Conservation (phyloP, 805 yeast species). For the Saccharomycopsis sp. region DNA sequence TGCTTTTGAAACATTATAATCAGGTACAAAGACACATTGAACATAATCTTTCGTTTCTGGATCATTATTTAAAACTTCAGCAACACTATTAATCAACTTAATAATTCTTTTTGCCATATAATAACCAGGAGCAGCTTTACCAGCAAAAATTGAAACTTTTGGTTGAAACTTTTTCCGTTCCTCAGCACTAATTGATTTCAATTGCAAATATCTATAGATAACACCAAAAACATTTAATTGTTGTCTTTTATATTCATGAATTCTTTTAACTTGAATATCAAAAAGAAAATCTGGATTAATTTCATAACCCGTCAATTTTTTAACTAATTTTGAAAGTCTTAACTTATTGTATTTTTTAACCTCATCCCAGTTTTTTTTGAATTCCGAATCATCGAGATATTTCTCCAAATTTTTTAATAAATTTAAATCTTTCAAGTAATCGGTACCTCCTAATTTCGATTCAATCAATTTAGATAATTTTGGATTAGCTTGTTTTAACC, state of each 20-base stretch:
- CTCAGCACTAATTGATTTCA: slow-evolving; percentile 55
- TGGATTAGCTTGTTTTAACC: slow-evolving; percentile 93
- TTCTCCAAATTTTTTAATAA: slow-evolving; percentile 56
- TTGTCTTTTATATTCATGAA: slow-evolving; percentile 93
- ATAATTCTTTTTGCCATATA: slow-evolving; percentile 90
- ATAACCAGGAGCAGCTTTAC: slow-evolving; percentile 97
- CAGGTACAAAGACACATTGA: slow-evolving; percentile 83
- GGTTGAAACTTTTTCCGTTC: slow-evolving; percentile 60
- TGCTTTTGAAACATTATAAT: slow-evolving; percentile 90
- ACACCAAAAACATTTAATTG: slow-evolving; percentile 88
- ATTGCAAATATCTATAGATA: slow-evolving; percentile 67
- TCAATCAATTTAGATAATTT: slow-evolving; percentile 63
- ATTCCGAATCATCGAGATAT: slow-evolving; percentile 56
- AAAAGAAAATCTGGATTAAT: slow-evolving; percentile 65
- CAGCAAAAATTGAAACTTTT: slow-evolving; percentile 79
- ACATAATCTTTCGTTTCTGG: slow-evolving; percentile 61
- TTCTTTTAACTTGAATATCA: slow-evolving; percentile 89
- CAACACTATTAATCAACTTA: slow-evolving; percentile 73
- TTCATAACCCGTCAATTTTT: slow-evolving; percentile 43
- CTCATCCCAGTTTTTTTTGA: slow-evolving; percentile 58
- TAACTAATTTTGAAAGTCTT: slow-evolving; percentile 55
- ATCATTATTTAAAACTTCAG: slow-evolving; percentile 72
- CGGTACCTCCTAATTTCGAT: slow-evolving; percentile 57
- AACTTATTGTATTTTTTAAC: slow-evolving; percentile 64
- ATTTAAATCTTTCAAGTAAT: slow-evolving; percentile 58